Evolutionary conservation across 257 asterid genomes (phyloP).

Genomic region (Primulina eburnea): DNA sequence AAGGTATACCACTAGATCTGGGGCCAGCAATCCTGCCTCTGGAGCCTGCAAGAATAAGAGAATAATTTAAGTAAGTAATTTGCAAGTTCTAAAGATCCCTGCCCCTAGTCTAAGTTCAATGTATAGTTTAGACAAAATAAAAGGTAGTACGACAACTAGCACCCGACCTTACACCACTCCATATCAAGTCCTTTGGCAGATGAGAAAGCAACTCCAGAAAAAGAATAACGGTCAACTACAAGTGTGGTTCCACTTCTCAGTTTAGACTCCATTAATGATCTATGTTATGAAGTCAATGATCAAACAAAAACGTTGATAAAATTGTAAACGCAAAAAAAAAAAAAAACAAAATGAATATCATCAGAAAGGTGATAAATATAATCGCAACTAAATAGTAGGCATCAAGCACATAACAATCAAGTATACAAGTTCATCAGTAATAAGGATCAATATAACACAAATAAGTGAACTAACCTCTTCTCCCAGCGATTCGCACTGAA

Average conservation of each 20-base stretch:
- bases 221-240: conserved; percentile 80
- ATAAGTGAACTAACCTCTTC: conserved; percentile 53
- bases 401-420: too few relatives aligned
- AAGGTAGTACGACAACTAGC: neutral
- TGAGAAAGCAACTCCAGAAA: conserved; percentile 93
- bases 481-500: conserved; percentile 98
- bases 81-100: too few relatives aligned
- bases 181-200: conserved; percentile 85
- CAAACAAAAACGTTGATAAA: neutral
- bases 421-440: too few relatives aligned
- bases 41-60: conserved; percentile 56
- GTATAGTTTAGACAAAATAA: neutral
- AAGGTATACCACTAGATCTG: conserved; percentile 87
- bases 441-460: neutral
- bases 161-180: conserved; percentile 80
- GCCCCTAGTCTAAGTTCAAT: too few relatives aligned
- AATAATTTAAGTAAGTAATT: too few relatives aligned
- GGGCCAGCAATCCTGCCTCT: conserved; percentile 84
- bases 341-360: too few relatives aligned
- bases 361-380: too few relatives aligned
- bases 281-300: conserved; percentile 27
- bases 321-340: too few relatives aligned
- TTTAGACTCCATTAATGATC: conserved; percentile 81
- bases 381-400: too few relatives aligned
- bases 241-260: conserved; percentile 75